Conservation (phyloP, 768 basidiomycete genomes). For the Boletellus sp. region DNA sequence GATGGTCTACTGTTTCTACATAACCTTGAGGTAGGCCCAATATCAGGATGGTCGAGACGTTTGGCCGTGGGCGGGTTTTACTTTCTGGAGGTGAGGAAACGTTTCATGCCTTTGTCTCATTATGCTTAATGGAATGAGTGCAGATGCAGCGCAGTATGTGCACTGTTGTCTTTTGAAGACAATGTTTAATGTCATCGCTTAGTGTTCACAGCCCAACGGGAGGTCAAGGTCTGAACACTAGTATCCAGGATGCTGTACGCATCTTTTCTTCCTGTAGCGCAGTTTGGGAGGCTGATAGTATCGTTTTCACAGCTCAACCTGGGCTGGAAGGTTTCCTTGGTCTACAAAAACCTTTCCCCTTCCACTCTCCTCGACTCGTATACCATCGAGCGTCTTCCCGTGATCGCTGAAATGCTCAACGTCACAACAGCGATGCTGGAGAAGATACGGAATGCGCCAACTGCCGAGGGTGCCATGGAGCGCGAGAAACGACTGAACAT, state of each 20-base stretch:
- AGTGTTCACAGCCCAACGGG: slow-evolving; percentile 25
- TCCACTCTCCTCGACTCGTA: slow-evolving; percentile 39
- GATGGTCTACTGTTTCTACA: background rate
- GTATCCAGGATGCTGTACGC: slow-evolving; percentile 38
- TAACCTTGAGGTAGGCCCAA: slow-evolving; percentile 36
- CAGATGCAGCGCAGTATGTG: slow-evolving; percentile 46
- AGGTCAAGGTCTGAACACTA: slow-evolving; percentile 35
- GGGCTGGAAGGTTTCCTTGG: slow-evolving; percentile 44
- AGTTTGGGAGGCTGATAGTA: background rate
- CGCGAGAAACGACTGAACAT: slow-evolving; percentile 29
- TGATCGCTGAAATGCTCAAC: slow-evolving; percentile 44
- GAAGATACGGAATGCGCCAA: background rate
- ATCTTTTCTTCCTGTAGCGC: background rate
- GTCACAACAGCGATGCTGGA: slow-evolving; percentile 30
- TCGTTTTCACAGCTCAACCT: slow-evolving; percentile 35
- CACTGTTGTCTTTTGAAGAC: background rate
- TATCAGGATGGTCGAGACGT: slow-evolving; percentile 45
- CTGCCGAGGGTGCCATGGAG: background rate
- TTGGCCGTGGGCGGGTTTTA: slow-evolving; percentile 43
- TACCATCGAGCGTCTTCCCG: slow-evolving; percentile 41
- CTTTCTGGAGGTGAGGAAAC: slow-evolving; percentile 39
- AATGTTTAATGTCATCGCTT: background rate
- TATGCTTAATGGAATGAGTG: background rate
- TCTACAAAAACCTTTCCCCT: slow-evolving; percentile 35
- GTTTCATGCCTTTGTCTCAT: background rate